Conservation (phyloP, 768 basidiomycete species). For the Cystobasidium tubakii region DNA sequence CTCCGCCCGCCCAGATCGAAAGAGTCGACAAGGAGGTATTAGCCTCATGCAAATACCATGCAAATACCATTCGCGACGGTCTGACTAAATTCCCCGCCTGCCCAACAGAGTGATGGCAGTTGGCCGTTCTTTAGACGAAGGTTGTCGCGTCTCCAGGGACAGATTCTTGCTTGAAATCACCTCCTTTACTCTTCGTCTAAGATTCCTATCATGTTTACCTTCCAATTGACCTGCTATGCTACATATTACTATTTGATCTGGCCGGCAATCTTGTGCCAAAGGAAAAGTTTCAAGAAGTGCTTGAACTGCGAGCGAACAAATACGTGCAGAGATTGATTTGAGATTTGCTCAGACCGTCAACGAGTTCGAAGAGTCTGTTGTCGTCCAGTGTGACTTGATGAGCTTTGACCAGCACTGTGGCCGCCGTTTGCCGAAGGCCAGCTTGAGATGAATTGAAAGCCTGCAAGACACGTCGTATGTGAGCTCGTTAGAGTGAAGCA, state of each 20-base stretch:
- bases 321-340: slow-evolving; percentile 39
- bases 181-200: no score
- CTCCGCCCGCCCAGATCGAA: neutral
- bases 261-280: neutral
- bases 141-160: no score
- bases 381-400: slow-evolving; percentile 40
- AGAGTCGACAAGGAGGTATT: no score
- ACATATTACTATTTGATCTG: neutral
- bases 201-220: no score
- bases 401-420: slow-evolving; percentile 38
- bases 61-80: no score
- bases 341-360: slow-evolving; percentile 37
- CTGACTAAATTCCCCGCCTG: no score
- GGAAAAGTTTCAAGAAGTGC: neutral
- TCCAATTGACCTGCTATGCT: neutral
- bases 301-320: slow-evolving; percentile 6
- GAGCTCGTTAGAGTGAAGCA: no score
- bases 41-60: no score
- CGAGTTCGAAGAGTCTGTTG: slow-evolving; percentile 36
- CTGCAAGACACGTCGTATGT: slow-evolving; percentile 13
- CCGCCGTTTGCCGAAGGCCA: slow-evolving; percentile 38
- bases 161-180: no score
- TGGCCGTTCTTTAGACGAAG: no score
- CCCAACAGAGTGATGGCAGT: no score
- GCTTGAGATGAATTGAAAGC: slow-evolving; percentile 37